A percentile compares a stretch with the other conserved stretches of the same genome.
Evolutionary conservation across 2,329 filamentous ascomycete genomes (phyloP).

Genomic region (Pyrenochaeta sp.): DNA sequence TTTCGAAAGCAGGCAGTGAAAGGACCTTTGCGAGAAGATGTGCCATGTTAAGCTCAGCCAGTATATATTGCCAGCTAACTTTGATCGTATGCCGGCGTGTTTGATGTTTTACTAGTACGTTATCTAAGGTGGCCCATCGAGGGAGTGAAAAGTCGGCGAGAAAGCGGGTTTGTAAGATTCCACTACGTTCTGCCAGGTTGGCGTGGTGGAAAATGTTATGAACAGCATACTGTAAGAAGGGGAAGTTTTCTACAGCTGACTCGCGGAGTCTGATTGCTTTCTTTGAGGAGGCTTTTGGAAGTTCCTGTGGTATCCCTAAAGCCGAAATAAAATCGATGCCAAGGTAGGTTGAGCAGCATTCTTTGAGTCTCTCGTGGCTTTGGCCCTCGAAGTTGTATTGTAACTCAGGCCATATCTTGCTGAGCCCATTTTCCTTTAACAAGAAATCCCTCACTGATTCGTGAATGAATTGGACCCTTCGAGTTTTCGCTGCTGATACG

Average conservation of each 20-base stretch:
- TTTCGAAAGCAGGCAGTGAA: too few relatives aligned
- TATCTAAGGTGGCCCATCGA: constrained; percentile 42
- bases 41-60: constrained; percentile 28
- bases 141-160: constrained; percentile 30
- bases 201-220: constrained; percentile 53
- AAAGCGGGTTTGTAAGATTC: constrained; percentile 25
- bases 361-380: constrained; percentile 52
- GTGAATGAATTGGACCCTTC: constrained; percentile 41
- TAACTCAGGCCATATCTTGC: constrained; percentile 43
- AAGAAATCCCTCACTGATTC: constrained; percentile 49
- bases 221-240: constrained; percentile 59
- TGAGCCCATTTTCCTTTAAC: constrained; percentile 44
- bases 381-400: constrained; percentile 37
- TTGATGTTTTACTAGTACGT: constrained; percentile 42
- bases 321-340: constrained; percentile 17
- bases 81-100: constrained; percentile 19
- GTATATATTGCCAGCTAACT: constrained; percentile 24
- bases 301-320: background rate
- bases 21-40: too few relatives aligned
- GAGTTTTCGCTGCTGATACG: too few relatives aligned
- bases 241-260: constrained; percentile 33
- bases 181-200: constrained; percentile 40
- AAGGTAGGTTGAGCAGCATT: constrained; percentile 55
- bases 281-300: constrained; percentile 10
- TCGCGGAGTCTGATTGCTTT: constrained; percentile 7